Evolutionary conservation across 2,329 filamentous ascomycete genomes (phyloP).

Genomic region (Knufia petricola): DNA sequence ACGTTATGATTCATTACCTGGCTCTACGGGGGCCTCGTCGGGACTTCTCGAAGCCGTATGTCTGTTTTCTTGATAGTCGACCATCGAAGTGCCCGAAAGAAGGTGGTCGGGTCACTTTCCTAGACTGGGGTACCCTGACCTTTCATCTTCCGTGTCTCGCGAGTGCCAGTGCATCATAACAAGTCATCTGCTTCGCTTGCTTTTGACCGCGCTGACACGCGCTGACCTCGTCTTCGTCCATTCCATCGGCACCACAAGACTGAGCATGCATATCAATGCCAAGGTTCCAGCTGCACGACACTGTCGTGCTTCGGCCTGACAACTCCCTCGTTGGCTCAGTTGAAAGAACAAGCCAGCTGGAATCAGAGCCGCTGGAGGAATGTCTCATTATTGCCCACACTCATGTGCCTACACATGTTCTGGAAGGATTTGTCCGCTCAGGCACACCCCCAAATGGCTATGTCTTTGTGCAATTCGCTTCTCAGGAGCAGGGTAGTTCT

Average conservation of each 20-base stretch:
- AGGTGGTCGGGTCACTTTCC: no score
- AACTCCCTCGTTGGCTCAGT: slow-evolving; percentile 35
- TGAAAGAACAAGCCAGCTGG: slow-evolving; percentile 27
- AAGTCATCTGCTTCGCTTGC: neutral
- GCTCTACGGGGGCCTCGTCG: no score
- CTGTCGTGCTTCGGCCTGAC: slow-evolving; percentile 32
- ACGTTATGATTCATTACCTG: no score
- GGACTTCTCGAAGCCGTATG: no score
- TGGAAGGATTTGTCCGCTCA: slow-evolving; percentile 19
- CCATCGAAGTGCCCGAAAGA: no score
- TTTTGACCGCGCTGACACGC: neutral
- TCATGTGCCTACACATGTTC: slow-evolving; percentile 23
- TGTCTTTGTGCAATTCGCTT: slow-evolving; percentile 37
- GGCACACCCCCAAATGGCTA: slow-evolving; percentile 40
- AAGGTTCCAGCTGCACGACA: slow-evolving; percentile 28
- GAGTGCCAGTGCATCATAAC: no score
- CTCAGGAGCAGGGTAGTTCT: slow-evolving; percentile 33
- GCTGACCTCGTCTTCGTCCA: neutral
- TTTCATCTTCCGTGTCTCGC: no score
- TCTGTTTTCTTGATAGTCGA: no score
- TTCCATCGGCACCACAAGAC: neutral
- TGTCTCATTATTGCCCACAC: slow-evolving; percentile 25
- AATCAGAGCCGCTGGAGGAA: slow-evolving; percentile 26
- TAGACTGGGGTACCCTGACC: no score
- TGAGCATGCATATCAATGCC: slow-evolving; percentile 14